Base-by-base conservation (phyloP, 257 asterid species). In the Craterostigma plantagineum region DNA sequence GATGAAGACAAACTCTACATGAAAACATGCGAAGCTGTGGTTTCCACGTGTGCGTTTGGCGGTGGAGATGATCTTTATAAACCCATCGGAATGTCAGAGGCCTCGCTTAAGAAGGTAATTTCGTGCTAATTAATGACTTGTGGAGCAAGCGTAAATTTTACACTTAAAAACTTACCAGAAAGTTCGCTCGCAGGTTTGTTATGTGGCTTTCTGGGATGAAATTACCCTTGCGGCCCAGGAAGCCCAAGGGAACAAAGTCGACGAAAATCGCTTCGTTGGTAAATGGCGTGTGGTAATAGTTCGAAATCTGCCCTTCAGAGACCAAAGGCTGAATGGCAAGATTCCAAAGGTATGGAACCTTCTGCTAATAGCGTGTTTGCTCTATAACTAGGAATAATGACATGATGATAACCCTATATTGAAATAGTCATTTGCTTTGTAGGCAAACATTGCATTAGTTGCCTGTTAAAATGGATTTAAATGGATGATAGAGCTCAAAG, bases 11-110 rank as follows among this genome's bases (percentile, higher is more conserved):
- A 68, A 57, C 51, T 45, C 45, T 80, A 66, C 52, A 75, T 90
- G 96, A 48, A 59, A 30, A 59, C 81, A 14, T 90, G 99, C 65
- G 62, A 77, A 63, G 80, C 62, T 38, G 99, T 77, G 63, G 96
- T 90, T 56, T 90, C 96, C 9, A 90, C 99, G 10, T 90, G 99
- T 73, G 91, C 99, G 56, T 90, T 90, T 72, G 99, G 99, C 45
- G 99, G 99, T 51, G 99, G 99, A 48, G 99, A 90, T 63, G 78
- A 83, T 71, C 94, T 83, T 18, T 90, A 90, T 68, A 92, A 90
- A 72, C 99, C 99, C 37, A 83, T 90, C 54, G 96, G 52, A 14
- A 48, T 48, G 52, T 27, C 52, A 3, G 11, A 34, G 30, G 9
- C 27, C 2, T 48, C 52, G 0, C 38, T 33, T 33, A 8, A 48